These are phyloP conservation scores for Bolboschoenoplectus hybrid DNA, from an alignment of 202 grass and related monocot species.

Conservation along the genomic window DNA sequence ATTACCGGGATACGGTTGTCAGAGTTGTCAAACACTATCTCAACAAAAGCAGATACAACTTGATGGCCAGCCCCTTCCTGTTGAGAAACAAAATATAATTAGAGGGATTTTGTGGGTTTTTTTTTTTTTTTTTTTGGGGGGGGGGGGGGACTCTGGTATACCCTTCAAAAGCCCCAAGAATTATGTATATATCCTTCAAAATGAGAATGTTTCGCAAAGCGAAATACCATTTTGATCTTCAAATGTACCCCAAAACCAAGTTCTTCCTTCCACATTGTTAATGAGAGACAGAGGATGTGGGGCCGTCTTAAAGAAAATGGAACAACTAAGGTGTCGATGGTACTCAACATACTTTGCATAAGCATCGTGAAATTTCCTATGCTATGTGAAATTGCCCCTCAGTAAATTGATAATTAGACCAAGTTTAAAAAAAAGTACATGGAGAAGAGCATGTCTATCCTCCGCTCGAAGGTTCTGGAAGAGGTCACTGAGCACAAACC, in stretches of 20 bases:
- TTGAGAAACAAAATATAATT: slow-evolving; percentile 37
- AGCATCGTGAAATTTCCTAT: neutral
- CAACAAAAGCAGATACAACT: slow-evolving; percentile 98
- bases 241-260: slow-evolving; percentile 9
- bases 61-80: slow-evolving; percentile 98
- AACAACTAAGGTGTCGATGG: neutral
- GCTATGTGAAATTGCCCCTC: neutral
- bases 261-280: slow-evolving; percentile 1
- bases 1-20: slow-evolving; percentile 97
- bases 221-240: slow-evolving; percentile 4
- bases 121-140: neutral
- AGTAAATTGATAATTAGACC: slow-evolving; percentile 31
- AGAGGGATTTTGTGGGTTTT: neutral
- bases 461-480: slow-evolving; percentile 88
- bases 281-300: neutral
- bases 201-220: neutral
- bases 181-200: neutral
- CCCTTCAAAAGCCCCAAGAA: neutral
- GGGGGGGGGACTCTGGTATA: neutral
- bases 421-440: slow-evolving; percentile 61
- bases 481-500: slow-evolving; percentile 97
- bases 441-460: slow-evolving; percentile 90
- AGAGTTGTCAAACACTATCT: slow-evolving; percentile 97
- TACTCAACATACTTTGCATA: neutral
- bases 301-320: slow-evolving; percentile 6